Percentiles rank a stretch among this genome's conserved stretches.
These are phyloP conservation scores for Acanthochlamys bracteata DNA, from an alignment of 106 monocot species.

Conservation along the genomic window DNA sequence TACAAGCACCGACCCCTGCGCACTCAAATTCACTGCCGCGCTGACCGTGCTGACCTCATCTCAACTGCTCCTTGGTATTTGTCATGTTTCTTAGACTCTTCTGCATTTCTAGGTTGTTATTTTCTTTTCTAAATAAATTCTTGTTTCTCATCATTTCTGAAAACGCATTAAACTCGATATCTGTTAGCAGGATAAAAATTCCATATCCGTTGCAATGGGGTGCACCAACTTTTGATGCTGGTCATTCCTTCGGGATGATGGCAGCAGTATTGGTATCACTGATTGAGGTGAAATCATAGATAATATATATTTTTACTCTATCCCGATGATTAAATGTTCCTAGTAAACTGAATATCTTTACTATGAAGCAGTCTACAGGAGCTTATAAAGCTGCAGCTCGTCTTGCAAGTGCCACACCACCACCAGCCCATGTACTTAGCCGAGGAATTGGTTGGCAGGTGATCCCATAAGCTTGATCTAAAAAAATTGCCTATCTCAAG, in stretches of 20 bases:
- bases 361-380: constrained; percentile 71
- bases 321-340: not conserved
- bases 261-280: constrained; percentile 86
- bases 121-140: not conserved
- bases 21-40: constrained; percentile 73
- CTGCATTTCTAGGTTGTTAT: too few relatives aligned
- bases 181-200: constrained; percentile 63
- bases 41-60: constrained; percentile 82
- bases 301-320: not conserved
- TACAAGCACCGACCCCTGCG: constrained; percentile 52
- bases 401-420: constrained; percentile 93
- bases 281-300: constrained; percentile 45
- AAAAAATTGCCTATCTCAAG: too few relatives aligned
- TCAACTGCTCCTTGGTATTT: constrained; percentile 84
- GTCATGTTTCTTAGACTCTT: too few relatives aligned
- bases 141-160: not conserved
- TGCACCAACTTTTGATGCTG: constrained; percentile 86
- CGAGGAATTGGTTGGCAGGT: constrained; percentile 99
- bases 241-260: constrained; percentile 95
- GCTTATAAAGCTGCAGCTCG: constrained; percentile 93
- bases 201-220: constrained; percentile 98
- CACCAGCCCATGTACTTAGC: constrained; percentile 93
- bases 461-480: too few relatives aligned
- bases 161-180: not conserved
- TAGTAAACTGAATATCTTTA: not conserved